Evolutionary conservation across 345 rosid genomes (phyloP), one percentile per base, ranked within the genome.

Genomic region (Streptanthus diversifolius): DNA sequence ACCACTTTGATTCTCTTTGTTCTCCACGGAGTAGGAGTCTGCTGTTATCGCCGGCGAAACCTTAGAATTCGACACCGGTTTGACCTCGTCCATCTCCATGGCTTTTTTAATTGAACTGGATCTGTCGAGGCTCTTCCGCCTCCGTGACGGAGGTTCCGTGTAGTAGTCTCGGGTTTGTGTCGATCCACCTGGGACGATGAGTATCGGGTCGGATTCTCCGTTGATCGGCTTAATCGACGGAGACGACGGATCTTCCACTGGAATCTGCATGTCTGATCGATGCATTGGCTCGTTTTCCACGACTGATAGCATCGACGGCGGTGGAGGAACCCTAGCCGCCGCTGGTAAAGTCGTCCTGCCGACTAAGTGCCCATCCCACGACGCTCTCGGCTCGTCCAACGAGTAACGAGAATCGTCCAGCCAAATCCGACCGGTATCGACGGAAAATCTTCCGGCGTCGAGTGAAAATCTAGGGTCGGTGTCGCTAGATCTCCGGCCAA

Each of bases 81-180:
- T 92, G 53, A 85, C 45, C 59, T 92, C 98, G 21, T 92, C 98
- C 8, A 86, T 78, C 86, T 91, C 98, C 11, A 92, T 81, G 0
- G 85, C 89, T 69, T 83, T 92, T 69, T 89, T 79, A 10, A 90
- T 81, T 0, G 99, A 92, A 71, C 37, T 86, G 1, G 97, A 92
- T 80, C 97, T 79, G 29, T 95, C 99, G 21, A 95, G 80, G 70
- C 98, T 90, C 85, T 85, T 92, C 78, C 97, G 81, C 71, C 99
- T 79, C 77, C 92, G 66, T 0, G 97, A 87, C 3, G 90, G 85
- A 5, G 87, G 84, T 74, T 85, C 98, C 1, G 84, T 80, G 80
- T 95, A 95, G 61, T 91, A 95, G 48, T 91, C 98, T 80, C 96
- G 84, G 0, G 99, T 91, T 65, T 95, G 98, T 33, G 74, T 83